phyloP scores from a whole-genome alignment of 2,329 filamentous ascomycete species.

The Aureobasidium subglaciale region DNA sequence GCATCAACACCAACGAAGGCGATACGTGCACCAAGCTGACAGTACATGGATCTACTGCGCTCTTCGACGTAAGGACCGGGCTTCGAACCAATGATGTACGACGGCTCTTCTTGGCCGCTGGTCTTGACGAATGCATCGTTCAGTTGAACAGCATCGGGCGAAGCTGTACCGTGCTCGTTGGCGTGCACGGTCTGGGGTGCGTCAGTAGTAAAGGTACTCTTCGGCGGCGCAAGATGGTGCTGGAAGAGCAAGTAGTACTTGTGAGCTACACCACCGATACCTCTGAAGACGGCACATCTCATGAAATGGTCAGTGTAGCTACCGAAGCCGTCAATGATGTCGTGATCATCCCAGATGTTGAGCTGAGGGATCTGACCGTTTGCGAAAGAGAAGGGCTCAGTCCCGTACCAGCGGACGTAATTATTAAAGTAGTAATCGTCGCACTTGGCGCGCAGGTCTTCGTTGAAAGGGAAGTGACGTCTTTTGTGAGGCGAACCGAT shows the following conservation, averaged over 20 bases:
- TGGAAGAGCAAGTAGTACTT: slow-evolving; percentile 59
- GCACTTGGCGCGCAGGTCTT: slow-evolving; percentile 52
- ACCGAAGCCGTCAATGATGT: slow-evolving; percentile 62
- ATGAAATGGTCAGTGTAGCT: slow-evolving; percentile 63
- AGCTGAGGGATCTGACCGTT: slow-evolving; percentile 58
- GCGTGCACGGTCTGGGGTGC: slow-evolving; percentile 46
- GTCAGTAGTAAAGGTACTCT: slow-evolving; percentile 79
- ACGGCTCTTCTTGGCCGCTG: slow-evolving; percentile 53
- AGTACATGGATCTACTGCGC: slow-evolving; percentile 54
- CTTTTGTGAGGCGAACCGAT: slow-evolving; percentile 56
- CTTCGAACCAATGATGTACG: slow-evolving; percentile 70
- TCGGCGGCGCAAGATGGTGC: slow-evolving; percentile 73
- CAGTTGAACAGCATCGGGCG: slow-evolving; percentile 63
- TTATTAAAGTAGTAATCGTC: slow-evolving; percentile 58
- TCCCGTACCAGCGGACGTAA: slow-evolving; percentile 62
- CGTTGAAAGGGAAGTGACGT: slow-evolving; percentile 56
- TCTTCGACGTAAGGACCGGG: slow-evolving; percentile 63
- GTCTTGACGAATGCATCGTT: slow-evolving; percentile 65
- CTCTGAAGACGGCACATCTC: slow-evolving; percentile 57
- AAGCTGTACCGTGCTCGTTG: slow-evolving; percentile 36
- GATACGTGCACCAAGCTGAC: slow-evolving; percentile 58
- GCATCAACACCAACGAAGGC: slow-evolving; percentile 55
- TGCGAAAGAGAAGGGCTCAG: slow-evolving; percentile 52
- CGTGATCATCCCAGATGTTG: slow-evolving; percentile 60
- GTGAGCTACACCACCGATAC: slow-evolving; percentile 53